phyloP scores from a whole-genome alignment of 2,329 filamentous ascomycete genomes.

The Talaromyces sp. region DNA sequence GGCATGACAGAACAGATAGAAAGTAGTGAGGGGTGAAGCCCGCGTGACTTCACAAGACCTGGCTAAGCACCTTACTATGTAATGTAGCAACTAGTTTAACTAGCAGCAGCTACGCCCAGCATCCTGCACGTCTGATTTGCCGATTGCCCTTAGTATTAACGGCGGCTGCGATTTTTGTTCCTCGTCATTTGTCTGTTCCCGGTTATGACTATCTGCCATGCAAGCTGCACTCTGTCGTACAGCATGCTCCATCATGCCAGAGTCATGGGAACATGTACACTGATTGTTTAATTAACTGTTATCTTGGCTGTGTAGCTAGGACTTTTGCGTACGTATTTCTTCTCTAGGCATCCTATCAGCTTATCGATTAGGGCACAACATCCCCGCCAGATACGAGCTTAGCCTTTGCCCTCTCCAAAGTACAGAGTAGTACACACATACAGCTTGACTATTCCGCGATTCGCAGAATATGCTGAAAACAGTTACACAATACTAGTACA shows the following conservation, averaged over 20 bases:
- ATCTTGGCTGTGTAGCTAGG: neutral
- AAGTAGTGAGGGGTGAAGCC: neutral
- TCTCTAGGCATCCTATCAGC: neutral
- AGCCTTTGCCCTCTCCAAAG: no score
- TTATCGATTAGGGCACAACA: neutral
- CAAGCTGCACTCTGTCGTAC: conserved; percentile 3
- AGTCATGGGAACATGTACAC: conserved; percentile 2
- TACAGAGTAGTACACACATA: no score
- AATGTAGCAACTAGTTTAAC: neutral
- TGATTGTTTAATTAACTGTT: neutral
- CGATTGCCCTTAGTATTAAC: neutral
- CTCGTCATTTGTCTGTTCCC: neutral
- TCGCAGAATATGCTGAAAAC: neutral
- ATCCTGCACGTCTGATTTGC: conserved; percentile 4
- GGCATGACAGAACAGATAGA: neutral
- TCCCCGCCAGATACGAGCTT: neutral
- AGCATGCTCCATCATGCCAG: neutral
- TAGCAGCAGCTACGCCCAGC: neutral
- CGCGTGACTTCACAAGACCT: conserved; percentile 3
- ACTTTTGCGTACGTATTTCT: neutral
- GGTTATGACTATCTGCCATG: neutral
- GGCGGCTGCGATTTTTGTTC: neutral
- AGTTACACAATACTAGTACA: neutral
- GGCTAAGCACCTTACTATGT: neutral
- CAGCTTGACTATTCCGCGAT: neutral